Conservation (phyloP, 805 yeast species). For the Saccharomycopsis oosterbeekiorum region DNA sequence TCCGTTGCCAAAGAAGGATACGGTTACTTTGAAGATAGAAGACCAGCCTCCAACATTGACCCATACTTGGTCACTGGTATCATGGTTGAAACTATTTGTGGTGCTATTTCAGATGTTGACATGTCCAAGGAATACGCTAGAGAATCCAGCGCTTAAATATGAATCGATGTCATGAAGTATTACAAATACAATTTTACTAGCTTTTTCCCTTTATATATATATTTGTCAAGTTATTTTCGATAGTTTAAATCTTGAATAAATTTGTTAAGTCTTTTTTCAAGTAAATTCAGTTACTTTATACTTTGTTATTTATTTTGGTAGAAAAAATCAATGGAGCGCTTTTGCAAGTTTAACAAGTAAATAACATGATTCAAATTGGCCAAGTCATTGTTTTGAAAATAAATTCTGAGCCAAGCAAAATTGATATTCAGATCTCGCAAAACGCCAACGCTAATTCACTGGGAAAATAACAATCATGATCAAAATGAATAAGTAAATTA, state of each 20-base stretch:
- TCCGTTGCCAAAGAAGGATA: constrained; percentile 95
- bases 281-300: not conserved
- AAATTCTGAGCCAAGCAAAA: no score
- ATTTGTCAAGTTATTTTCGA: not conserved
- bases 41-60: constrained; percentile 99
- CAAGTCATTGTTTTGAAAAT: no score
- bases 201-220: not conserved
- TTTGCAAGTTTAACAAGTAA: no score
- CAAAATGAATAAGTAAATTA: no score
- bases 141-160: constrained; percentile 31
- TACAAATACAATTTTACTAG: no score
- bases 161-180: not conserved
- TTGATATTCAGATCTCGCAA: no score
- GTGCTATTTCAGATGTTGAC: constrained; percentile 90
- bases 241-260: not conserved
- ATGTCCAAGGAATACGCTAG: constrained; percentile 85
- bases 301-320: not conserved
- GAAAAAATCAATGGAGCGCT: not conserved
- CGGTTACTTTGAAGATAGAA: constrained; percentile 99
- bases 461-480: no score
- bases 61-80: constrained; percentile 98
- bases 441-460: no score
- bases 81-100: constrained; percentile 93
- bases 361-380: no score
- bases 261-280: not conserved